phyloP scores from a whole-genome alignment of 495 filamentous ascomycete species.

The Umbilicaria muhlenbergii region DNA sequence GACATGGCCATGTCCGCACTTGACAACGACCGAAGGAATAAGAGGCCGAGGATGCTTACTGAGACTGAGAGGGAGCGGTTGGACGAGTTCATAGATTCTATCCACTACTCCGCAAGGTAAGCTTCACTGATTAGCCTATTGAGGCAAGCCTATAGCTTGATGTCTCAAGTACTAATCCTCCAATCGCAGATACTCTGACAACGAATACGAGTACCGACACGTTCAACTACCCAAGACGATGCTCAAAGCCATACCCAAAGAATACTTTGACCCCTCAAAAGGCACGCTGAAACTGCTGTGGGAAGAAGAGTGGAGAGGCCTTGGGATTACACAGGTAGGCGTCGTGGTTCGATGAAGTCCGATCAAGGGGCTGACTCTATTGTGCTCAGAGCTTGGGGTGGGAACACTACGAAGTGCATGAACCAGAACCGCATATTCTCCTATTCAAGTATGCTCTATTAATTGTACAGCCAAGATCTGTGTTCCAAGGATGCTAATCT shows the following conservation, averaged over 20 bases:
- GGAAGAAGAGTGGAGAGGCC: constrained; percentile 94
- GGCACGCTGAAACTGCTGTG: constrained; percentile 91
- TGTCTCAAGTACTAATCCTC: constrained; percentile 1
- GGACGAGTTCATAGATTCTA: constrained; percentile 80
- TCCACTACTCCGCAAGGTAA: constrained; percentile 91
- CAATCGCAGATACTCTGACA: constrained; percentile 59
- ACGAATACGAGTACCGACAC: constrained; percentile 83
- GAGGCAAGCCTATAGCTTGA: not conserved
- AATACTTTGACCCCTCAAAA: constrained; percentile 81
- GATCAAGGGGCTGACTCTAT: constrained; percentile 10
- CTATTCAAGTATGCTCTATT: constrained; percentile 81
- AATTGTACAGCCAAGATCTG: not conserved
- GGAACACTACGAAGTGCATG: constrained; percentile 99
- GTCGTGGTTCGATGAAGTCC: not conserved
- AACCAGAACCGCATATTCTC: constrained; percentile 94
- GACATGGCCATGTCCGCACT: constrained; percentile 15
- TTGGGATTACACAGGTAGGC: constrained; percentile 87
- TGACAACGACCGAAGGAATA: constrained; percentile 83
- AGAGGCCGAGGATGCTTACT: constrained; percentile 61
- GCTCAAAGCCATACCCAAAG: constrained; percentile 90
- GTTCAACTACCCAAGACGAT: constrained; percentile 95
- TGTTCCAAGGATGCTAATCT: not conserved
- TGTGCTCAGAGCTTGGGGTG: constrained; percentile 71
- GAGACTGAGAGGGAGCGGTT: constrained; percentile 67
- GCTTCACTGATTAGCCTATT: constrained; percentile 7